Conservation (phyloP, 1,284 basidiomycete genomes). For the Baeospora myosura region DNA sequence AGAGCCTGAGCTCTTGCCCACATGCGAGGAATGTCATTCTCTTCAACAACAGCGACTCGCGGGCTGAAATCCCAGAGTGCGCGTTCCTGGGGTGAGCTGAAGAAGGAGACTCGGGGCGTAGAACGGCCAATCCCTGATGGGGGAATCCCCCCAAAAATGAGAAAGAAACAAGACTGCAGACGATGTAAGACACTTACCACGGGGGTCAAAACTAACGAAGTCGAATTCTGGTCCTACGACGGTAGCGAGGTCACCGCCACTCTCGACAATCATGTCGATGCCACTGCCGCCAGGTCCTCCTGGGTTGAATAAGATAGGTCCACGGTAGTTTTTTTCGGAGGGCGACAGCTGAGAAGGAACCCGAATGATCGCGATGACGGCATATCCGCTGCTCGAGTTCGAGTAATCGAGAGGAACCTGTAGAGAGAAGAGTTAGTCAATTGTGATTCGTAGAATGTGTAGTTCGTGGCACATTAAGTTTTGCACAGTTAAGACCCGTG, state of each 20-base stretch:
- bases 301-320: slow-evolving; percentile 44
- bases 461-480: background rate
- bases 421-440: background rate
- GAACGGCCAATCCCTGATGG: slow-evolving; percentile 25
- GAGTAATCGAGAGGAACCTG: slow-evolving; percentile 35
- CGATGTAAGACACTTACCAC: slow-evolving; percentile 16
- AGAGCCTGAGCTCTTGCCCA: slow-evolving; percentile 26
- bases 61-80: slow-evolving; percentile 17
- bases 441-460: background rate
- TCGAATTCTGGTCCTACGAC: slow-evolving; percentile 40
- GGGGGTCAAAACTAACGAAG: slow-evolving; percentile 44
- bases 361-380: slow-evolving; percentile 30
- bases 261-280: slow-evolving; percentile 22
- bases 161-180: background rate
- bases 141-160: background rate
- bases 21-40: slow-evolving; percentile 14
- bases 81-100: slow-evolving; percentile 24
- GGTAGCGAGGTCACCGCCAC: slow-evolving; percentile 23
- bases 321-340: slow-evolving; percentile 27
- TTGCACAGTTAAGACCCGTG: background rate
- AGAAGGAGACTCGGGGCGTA: slow-evolving; percentile 27
- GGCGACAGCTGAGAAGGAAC: slow-evolving; percentile 17
- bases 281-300: slow-evolving; percentile 43
- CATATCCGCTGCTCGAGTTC: slow-evolving; percentile 20
- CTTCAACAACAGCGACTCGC: slow-evolving; percentile 10